Evolutionary conservation across 2,329 filamentous ascomycete genomes (phyloP).

Genomic region (Neofusicoccum parvum): DNA sequence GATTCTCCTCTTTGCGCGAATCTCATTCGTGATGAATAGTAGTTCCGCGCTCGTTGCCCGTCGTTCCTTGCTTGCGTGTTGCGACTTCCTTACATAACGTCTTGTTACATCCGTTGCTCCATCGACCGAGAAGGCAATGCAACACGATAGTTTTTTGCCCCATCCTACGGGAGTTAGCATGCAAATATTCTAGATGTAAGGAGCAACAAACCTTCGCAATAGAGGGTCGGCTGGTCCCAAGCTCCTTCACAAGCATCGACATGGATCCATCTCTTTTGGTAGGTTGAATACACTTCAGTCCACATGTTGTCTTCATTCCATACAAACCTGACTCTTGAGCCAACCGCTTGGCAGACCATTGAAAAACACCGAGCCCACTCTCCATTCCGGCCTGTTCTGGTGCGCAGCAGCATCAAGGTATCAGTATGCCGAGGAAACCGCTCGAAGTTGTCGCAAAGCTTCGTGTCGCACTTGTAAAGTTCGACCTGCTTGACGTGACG

Average conservation of each 20-base stretch:
- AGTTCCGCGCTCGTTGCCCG: constrained; percentile 86
- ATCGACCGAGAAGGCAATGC: constrained; percentile 93
- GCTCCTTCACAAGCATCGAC: constrained; percentile 92
- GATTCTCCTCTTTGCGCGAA: constrained; percentile 77
- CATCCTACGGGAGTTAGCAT: constrained; percentile 59
- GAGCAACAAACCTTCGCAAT: constrained; percentile 70
- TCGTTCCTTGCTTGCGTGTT: constrained; percentile 71
- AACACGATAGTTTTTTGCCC: constrained; percentile 96
- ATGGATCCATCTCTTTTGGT: constrained; percentile 90
- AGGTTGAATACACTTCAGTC: constrained; percentile 95
- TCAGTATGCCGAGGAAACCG: constrained; percentile 94
- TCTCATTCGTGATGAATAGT: constrained; percentile 87
- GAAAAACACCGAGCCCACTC: constrained; percentile 99
- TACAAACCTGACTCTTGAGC: constrained; percentile 90
- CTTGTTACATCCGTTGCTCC: constrained; percentile 68
- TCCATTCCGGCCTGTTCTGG: constrained; percentile 79
- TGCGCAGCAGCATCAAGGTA: constrained; percentile 88
- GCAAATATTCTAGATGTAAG: constrained; percentile 13
- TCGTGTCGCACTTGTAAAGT: constrained; percentile 80
- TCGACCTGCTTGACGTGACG: constrained; percentile 86
- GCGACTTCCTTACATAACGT: constrained; percentile 67
- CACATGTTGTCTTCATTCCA: constrained; percentile 99
- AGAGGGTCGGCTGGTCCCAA: constrained; percentile 91
- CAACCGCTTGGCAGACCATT: constrained; percentile 94
- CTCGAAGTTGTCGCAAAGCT: constrained; percentile 75